Conservation (phyloP, 208 protist species). For the Leishmania mexicana region DNA sequence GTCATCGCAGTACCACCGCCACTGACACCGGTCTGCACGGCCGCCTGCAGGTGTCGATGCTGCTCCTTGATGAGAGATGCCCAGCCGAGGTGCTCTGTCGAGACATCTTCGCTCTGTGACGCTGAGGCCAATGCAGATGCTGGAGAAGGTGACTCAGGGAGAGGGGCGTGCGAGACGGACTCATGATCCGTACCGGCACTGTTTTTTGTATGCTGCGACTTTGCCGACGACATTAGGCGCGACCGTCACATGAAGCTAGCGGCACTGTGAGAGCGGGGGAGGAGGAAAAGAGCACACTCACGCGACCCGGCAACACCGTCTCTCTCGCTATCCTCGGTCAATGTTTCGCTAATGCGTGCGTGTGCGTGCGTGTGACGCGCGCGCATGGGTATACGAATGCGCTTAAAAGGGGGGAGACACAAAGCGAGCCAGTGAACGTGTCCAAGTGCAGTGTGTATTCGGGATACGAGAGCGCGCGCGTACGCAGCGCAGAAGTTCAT, state of each 20-base stretch:
- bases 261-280: background rate
- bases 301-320: background rate
- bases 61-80: conserved; percentile 54
- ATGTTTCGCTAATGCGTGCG: background rate
- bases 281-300: background rate
- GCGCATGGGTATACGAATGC: background rate
- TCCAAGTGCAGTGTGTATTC: background rate
- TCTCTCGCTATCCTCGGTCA: background rate
- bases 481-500: too few relatives aligned
- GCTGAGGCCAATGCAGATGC: background rate
- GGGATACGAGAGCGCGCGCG: background rate
- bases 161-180: background rate
- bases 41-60: conserved; percentile 49
- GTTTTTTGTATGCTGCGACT: background rate
- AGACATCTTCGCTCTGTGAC: background rate
- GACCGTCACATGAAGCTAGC: background rate
- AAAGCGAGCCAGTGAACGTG: background rate
- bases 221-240: background rate
- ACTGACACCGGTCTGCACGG: conserved; percentile 9
- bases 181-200: background rate
- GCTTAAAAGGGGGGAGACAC: background rate
- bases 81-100: conserved; percentile 30
- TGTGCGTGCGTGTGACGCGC: background rate
- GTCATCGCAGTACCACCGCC: background rate
- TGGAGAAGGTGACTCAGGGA: background rate